Evolutionary conservation across 2,329 filamentous ascomycete species (phyloP), one percentile per base, ranked within the genome.

Genomic region (Botrytis squamosa): DNA sequence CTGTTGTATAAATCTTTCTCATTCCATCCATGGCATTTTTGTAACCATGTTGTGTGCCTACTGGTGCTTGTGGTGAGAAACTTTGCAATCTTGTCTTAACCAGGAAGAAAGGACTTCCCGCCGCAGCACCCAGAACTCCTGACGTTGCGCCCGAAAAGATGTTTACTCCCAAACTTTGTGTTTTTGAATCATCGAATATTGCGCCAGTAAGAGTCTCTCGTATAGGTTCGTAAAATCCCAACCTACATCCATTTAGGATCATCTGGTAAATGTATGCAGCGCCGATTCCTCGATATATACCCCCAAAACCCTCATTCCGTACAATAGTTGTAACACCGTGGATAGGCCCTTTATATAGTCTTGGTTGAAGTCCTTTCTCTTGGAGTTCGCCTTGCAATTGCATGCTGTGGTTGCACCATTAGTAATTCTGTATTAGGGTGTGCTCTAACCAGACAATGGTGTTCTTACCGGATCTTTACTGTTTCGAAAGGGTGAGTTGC

Each of bases 401-500:
- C 88, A 99, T 90, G 80, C 94, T 95, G 82, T 60, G 59, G 9
- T 40, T 40, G 33, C n/a, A 12, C 25, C 49, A 59, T 79, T 67
- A 78, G 75, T 62, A 29, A 44, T n/a, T 69, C 36, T 22, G 55
- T n/a, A 16, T 59, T 55, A 36, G 42, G 42, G 60, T 63, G 38
- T 46, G 38, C 52, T 62, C 59, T 65, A 52, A 67, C 42, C n/a
- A 29, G 25, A 67, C 44, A 65, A 40, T 71, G 59, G 44, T 60
- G 33, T 66, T 72, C 87, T 81, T 86, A 95, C 92, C 95, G 93
- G 82, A 98, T 98, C 89, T 99, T 99, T 82, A 99, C 94, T 20
- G 95, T 98, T 85, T 99, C 96, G 85, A 98, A 98, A 73, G 95
- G 95, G 84, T 99, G 96, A 69, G 96, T 98, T 77, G 97, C 95